These are phyloP conservation scores for Rosa lucieae DNA, from an alignment of 306 rosid genomes.

Conservation along the genomic window DNA sequence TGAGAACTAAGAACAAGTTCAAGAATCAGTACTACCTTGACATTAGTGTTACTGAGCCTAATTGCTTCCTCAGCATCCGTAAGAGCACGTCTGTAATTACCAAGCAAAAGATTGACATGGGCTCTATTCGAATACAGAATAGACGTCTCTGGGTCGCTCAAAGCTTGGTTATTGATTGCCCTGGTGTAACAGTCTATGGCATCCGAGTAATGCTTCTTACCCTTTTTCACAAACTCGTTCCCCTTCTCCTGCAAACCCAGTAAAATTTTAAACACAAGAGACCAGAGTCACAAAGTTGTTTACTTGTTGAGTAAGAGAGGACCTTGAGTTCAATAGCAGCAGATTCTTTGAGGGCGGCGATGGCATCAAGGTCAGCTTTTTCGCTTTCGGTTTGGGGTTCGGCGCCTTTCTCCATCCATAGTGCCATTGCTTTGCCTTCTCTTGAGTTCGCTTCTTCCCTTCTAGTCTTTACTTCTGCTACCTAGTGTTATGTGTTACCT, in stretches of 20 bases:
- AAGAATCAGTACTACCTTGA: slow-evolving; percentile 55
- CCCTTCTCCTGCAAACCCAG: slow-evolving; percentile 76
- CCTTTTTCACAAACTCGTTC: slow-evolving; percentile 68
- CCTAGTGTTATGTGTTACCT: background rate
- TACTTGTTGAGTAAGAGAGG: background rate
- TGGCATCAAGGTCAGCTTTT: slow-evolving; percentile 91
- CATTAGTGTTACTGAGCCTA: slow-evolving; percentile 58
- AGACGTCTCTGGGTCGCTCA: slow-evolving; percentile 60
- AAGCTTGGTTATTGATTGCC: slow-evolving; percentile 72
- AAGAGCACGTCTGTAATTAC: slow-evolving; percentile 82
- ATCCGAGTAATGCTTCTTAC: slow-evolving; percentile 77
- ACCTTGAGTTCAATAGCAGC: slow-evolving; percentile 82
- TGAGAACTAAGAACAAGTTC: background rate
- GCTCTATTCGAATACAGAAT: slow-evolving; percentile 74
- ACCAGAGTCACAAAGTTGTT: no score
- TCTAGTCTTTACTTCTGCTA: background rate
- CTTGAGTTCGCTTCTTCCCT: background rate
- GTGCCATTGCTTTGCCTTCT: slow-evolving; percentile 60
- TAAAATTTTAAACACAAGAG: background rate
- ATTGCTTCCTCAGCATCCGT: slow-evolving; percentile 73
- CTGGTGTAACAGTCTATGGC: slow-evolving; percentile 88
- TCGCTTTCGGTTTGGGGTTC: slow-evolving; percentile 73
- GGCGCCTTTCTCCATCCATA: slow-evolving; percentile 78
- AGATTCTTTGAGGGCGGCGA: slow-evolving; percentile 76
- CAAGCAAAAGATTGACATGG: slow-evolving; percentile 77